Evolutionary conservation across 345 rosid genomes (phyloP), one percentile per base, ranked within the genome.

Genomic region (Hypericum perforatum): DNA sequence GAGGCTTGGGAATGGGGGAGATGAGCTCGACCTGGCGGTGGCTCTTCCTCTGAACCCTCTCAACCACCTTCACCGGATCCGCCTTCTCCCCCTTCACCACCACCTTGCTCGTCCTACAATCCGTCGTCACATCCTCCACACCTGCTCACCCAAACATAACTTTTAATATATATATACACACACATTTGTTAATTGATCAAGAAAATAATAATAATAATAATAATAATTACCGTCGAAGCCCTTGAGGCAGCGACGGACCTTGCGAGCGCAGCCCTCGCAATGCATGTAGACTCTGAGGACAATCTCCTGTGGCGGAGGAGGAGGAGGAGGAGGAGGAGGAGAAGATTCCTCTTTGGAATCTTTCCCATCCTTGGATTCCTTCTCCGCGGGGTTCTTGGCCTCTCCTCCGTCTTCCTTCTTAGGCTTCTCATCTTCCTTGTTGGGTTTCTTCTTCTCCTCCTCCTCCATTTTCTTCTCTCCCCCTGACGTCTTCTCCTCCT

Each of bases 11-110:
- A 52, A 63, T 72, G 41, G 96, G 87, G 49, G 64, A 71, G 39
- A 87, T 53, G 12, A 84, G 71, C 62, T 82, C 76, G 1, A 63
- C 81, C 58, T 76, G 80, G 54, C 53, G 66, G 46, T 82, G 76
- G 11, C 54, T 80, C 43, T 72, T 84, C 52, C 61, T 78, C 36
- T 66, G 76, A 47, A 84, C 61, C 54, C 82, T 82, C 52, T 50
- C 52, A 22, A 78, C 51, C 45, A 82, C 66, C 63, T 70, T 74
- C 39, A 41, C 7, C 12, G 82, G 72, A 65, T 82, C 82, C 36
- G 68, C 76, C 13, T 70, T 75, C n/a, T 63, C 43, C 0, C 94
- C 90, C 13, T 49, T 60, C 49, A 80, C 80, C 16, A 47, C 63
- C 46, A 85, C 90, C 55, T 52, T 75, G 11, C 70, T 47, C 36